Base-by-base conservation (phyloP, 768 basidiomycete genomes). In the Mycena belliarum region DNA sequence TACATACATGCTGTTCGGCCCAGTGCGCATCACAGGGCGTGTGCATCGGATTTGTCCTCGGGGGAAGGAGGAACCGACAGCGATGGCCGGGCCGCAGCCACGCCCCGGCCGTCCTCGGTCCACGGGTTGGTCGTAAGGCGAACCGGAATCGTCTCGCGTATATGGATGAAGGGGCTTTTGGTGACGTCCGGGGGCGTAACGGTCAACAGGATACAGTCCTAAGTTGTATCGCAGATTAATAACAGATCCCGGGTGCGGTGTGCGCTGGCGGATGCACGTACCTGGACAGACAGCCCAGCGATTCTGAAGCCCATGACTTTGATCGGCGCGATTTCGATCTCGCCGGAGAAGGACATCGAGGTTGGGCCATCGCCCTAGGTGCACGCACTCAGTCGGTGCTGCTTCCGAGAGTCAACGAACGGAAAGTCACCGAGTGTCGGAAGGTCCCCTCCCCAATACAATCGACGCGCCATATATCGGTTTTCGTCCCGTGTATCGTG, bases 391-490 rank as follows among this genome's bases (percentile, higher is more conserved):
- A 45, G 33, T 43, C 20, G 41, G 33, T 28, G 32, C 41, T n/a
- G n/a, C n/a, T n/a, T n/a, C 52, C 55, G 53, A 26, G 23, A 7
- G 10, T 20, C 4, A 24, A 33, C 48, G 26, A 43, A 37, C 28
- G 21, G 25, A 46, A 41, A 12, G 15, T 84, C 57, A 88, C 87
- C 57, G 75, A 73, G 65, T 80, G 82, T 59, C 68, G 78, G 64
- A 91, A 88, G 12, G 67, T 70, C n/a, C 80, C 88, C 64, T 84
- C 82, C 9, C 88, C 88, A 35, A 89, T 83, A 53, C 72, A 76
- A 60, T 85, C 85, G 1, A 83, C 78, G 54, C 81, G 75, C 87
- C 87, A 90, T 23, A 89, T 89, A 61, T 89, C 84, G 2, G 86
- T 79, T 68, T 85, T 88, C n/a, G 81, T 80, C 1, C 79, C 80